phyloP scores from a whole-genome alignment of 2,329 filamentous ascomycete genomes.

The Fusarium sp. region DNA sequence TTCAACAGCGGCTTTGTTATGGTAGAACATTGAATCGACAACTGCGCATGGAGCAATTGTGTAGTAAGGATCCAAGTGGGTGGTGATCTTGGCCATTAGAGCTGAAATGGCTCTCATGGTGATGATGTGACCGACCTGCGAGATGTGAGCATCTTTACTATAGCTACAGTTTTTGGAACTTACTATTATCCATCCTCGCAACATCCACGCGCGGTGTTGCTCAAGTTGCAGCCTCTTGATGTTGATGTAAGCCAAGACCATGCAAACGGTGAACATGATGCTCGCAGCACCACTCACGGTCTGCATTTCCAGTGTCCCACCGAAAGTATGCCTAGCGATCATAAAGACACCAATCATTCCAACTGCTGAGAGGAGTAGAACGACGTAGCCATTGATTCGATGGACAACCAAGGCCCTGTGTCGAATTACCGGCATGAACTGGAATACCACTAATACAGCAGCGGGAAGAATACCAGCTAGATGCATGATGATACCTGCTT shows the following conservation, averaged over 20 bases:
- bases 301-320: conserved; percentile 67
- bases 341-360: conserved; percentile 65
- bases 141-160: background rate
- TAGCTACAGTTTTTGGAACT: rapidly evolving
- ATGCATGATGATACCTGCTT: conserved; percentile 61
- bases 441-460: conserved; percentile 59
- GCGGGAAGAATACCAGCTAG: conserved; percentile 61
- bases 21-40: conserved; percentile 57
- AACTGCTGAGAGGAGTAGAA: conserved; percentile 62
- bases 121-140: conserved; percentile 62
- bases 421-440: conserved; percentile 63
- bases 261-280: conserved; percentile 59
- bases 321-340: conserved; percentile 65
- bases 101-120: conserved; percentile 64
- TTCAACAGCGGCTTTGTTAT: conserved; percentile 48
- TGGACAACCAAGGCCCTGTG: conserved; percentile 67
- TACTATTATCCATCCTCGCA: conserved; percentile 66
- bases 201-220: conserved; percentile 74
- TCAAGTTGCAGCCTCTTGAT: conserved; percentile 73
- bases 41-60: conserved; percentile 60
- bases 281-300: conserved; percentile 58
- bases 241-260: conserved; percentile 65
- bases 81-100: conserved; percentile 57
- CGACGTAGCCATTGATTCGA: conserved; percentile 70
- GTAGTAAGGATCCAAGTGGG: conserved; percentile 47